A percentile compares a stretch with the other conserved stretches of the same genome.
These are phyloP conservation scores for Trametes pubescens DNA, from an alignment of 1,284 basidiomycete genomes.

Conservation along the genomic window DNA sequence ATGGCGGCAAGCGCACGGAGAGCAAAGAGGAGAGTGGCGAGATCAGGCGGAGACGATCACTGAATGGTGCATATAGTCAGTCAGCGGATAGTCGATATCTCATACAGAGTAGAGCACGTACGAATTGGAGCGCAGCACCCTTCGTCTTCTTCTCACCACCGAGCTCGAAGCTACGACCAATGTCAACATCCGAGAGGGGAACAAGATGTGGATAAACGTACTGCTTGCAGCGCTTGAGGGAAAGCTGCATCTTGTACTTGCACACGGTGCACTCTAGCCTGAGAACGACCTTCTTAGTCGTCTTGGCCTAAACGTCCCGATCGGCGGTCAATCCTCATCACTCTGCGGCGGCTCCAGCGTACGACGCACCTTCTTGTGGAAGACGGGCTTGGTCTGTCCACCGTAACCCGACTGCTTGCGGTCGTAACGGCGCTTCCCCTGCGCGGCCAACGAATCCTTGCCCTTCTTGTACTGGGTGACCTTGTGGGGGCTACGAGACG, in stretches of 20 bases:
- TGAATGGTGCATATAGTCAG: conserved; percentile 7
- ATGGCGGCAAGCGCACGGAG: conserved; percentile 22
- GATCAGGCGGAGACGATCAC: conserved; percentile 38
- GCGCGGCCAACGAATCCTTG: conserved; percentile 94
- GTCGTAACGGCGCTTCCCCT: conserved; percentile 99
- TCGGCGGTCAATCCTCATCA: conserved; percentile 71
- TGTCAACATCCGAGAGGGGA: conserved; percentile 3
- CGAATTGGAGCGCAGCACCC: conserved; percentile 93
- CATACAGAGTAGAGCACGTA: conserved; percentile 53
- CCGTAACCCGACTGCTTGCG: conserved; percentile 99
- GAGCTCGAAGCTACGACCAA: conserved; percentile 85
- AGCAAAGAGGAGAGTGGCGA: conserved; percentile 26
- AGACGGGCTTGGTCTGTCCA: conserved; percentile 99
- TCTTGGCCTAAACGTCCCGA: conserved; percentile 73
- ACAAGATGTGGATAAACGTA: conserved; percentile 51
- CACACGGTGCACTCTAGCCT: conserved; percentile 97
- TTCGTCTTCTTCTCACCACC: conserved; percentile 99
- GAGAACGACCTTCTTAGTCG: conserved; percentile 99
- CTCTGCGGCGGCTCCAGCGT: conserved; percentile 49
- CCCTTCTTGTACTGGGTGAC: conserved; percentile 99
- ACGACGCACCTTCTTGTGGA: conserved; percentile 95
- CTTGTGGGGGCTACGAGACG: conserved; percentile 82
- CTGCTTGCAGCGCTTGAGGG: conserved; percentile 99
- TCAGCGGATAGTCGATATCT: background rate
- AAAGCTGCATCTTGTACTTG: conserved; percentile 98